Base-by-base conservation (phyloP, 2,329 filamentous ascomycete genomes). In the Clarireedia sp. region DNA sequence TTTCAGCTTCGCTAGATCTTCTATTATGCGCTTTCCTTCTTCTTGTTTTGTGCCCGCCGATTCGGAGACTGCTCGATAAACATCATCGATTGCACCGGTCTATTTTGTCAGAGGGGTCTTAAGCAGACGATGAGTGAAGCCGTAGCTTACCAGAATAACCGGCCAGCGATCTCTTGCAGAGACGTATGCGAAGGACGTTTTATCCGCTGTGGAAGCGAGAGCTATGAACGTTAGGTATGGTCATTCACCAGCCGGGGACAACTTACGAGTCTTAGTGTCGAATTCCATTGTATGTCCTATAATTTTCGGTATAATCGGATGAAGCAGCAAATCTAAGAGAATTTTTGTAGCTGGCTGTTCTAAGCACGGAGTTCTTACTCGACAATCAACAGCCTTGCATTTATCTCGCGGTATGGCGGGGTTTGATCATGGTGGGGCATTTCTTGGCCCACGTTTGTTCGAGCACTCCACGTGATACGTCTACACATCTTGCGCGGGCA, bases 61-160 rank as follows among this genome's bases (percentile, higher is more conserved):
- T 37, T 79, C 75, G 36, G 76, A 75, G 3, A 86, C 79, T 7
- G 87, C 78, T 51, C 88, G 87, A 73, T 95, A 90, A n/a, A 95
- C 79, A 70, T 97, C 92, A 69, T 99, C 92, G 66, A 99, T 94
- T 55, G 87, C 89, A 69, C 90, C 83, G 16, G 94, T 97, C 89
- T 95, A 54, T 36, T 36, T 12, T 36, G 48, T 55, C 70, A 54
- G 54, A 38, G 16, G 23, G 50, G 26, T 24, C 17, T 41, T 19
- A 10, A n/a, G 16, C 21, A 41, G 7, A 19, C 12, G 19, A 16
- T 21, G 16, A 40, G 12, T 26, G 21, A 19, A 19, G 3, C 5
- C 21, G 16, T 1, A 36, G 21, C 55, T 69, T 66, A 95, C 90
- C 64, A 99, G 74, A 68, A 99, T 99, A 55, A 96, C 78, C 16